Conservation (phyloP, 2,329 filamentous ascomycete species). For the Canariomyces notabilis region DNA sequence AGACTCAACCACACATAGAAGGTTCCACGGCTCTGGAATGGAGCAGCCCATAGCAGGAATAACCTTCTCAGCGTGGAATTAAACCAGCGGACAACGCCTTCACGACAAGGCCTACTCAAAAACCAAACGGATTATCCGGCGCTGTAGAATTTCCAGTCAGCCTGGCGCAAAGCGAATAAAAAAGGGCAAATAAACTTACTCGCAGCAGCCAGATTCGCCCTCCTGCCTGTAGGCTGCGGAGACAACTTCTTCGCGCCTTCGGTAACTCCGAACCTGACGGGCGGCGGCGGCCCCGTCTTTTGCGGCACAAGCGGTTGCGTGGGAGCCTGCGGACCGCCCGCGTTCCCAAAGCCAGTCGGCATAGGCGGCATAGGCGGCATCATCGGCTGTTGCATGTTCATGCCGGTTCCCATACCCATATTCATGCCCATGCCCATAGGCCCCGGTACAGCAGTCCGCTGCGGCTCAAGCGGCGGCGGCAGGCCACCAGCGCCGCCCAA, state of each 20-base stretch:
- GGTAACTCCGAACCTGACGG: conserved; percentile 81
- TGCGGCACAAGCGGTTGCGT: conserved; percentile 61
- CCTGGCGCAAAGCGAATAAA: not conserved
- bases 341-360: conserved; percentile 38
- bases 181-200: conserved; percentile 62
- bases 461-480: conserved; percentile 55
- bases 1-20: no score
- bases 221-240: conserved; percentile 80
- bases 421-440: conserved; percentile 1
- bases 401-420: conserved; percentile 41
- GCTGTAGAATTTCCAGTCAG: conserved; percentile 2
- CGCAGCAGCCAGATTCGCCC: conserved; percentile 87
- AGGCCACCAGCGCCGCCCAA: conserved; percentile 42
- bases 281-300: conserved; percentile 79
- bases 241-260: conserved; percentile 68
- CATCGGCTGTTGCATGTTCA: conserved; percentile 32
- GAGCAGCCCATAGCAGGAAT: no score
- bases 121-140: conserved; percentile 21
- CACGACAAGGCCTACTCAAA: conserved; percentile 6
- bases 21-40: no score
- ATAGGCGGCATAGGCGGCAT: conserved; percentile 31
- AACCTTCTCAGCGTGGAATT: no score
- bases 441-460: conserved; percentile 48
- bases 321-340: conserved; percentile 29
- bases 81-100: not conserved